Evolutionary conservation across 1,139 yeast species (phyloP), one percentile per base, ranked within the genome.

Genomic region (Zygoascus hellenicus): DNA sequence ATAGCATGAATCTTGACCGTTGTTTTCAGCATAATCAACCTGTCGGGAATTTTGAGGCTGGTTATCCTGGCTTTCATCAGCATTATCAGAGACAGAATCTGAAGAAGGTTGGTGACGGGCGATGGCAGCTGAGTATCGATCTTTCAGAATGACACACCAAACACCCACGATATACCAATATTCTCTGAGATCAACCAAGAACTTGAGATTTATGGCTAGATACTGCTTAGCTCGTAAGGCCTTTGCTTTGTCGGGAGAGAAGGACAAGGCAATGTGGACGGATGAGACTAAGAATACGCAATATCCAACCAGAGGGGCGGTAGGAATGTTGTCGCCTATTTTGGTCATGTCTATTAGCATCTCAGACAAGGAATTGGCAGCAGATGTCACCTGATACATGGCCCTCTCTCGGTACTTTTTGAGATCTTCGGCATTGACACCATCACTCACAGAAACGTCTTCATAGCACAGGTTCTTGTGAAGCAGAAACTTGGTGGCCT

Each of bases 261-360:
- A 64, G 4, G 67, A 63, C 47, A 63, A 58, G 36, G 65, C 67
- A 33, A 66, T 62, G 38, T 66, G 69, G 13, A 63, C 66, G 1
- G 66, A 63, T 1, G 69, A 65, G 2, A 66, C 59, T 14, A 66
- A 58, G 48, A 63, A 65, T 6, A 65, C 65, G 31, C 67, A 64
- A 50, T 62, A 66, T 7, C 66, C 66, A 16, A 65, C 60, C 50
- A 66, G 66, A 3, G 70, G 68, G 0, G 70, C 67, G 16, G 67
- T 62, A 1, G 63, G 55, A 31, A 64, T 55, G 22, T 43, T 43
- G 39, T 65, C 67, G 39, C 60, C 64, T 31, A 59, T 52, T 39
- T 60, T 61, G 14, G 63, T 51, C 32, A 61, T 55, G 46, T 66
- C 69, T 22, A 53, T 51, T 13, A 65, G 54, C 42, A 65, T 62